phyloP scores from a whole-genome alignment of 768 basidiomycete genomes.

The Phlebiopsis gigantea region DNA sequence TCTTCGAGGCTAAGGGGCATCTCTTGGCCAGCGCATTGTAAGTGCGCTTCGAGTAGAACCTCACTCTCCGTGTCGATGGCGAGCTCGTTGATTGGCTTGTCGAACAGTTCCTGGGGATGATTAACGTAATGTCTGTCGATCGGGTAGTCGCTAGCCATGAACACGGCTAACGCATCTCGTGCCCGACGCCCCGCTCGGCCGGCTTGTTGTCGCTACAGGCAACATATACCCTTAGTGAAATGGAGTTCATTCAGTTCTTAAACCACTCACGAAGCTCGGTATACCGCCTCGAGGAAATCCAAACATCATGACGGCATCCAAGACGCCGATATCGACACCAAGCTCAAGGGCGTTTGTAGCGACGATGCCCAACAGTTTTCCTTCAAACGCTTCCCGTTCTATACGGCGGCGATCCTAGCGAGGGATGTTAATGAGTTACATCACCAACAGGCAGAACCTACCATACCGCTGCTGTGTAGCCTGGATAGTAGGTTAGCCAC shows the following conservation, averaged over 20 bases:
- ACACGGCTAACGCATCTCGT: constrained; percentile 71
- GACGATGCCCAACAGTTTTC: constrained; percentile 77
- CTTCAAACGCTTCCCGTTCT: constrained; percentile 83
- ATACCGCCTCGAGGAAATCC: constrained; percentile 71
- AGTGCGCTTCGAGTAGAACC: constrained; percentile 73
- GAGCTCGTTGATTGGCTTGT: constrained; percentile 55
- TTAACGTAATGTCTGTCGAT: constrained; percentile 72
- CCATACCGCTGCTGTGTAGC: constrained; percentile 66
- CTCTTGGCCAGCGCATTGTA: constrained; percentile 85
- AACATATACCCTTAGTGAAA: neutral
- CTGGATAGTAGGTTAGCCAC: constrained; percentile 26
- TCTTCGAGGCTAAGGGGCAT: constrained; percentile 74
- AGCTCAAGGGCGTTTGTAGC: constrained; percentile 90
- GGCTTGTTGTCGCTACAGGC: constrained; percentile 76
- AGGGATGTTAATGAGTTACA: too few relatives aligned
- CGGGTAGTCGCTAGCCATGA: constrained; percentile 63
- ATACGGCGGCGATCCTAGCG: constrained; percentile 76
- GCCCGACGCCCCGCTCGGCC: constrained; percentile 81
- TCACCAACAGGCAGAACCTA: neutral
- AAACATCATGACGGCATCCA: constrained; percentile 87
- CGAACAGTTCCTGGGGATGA: constrained; percentile 67
- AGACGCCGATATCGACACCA: constrained; percentile 84
- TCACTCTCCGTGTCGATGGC: constrained; percentile 69
- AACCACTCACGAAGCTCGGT: constrained; percentile 68
- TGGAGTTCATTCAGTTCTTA: neutral